Conservation (phyloP, 1,284 basidiomycete species). For the Hypsizygus ulmarius region DNA sequence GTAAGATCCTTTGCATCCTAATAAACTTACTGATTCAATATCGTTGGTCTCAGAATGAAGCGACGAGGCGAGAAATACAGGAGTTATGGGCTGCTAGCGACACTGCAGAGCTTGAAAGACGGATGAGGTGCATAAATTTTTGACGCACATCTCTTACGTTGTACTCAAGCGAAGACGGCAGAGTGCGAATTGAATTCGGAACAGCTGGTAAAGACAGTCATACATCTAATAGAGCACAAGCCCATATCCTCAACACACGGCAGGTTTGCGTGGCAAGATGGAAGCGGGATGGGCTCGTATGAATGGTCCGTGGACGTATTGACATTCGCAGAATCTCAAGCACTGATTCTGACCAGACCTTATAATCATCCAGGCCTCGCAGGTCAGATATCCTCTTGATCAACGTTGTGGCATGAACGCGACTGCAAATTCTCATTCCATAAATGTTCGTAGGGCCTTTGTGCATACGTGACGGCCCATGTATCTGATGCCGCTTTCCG, state of each 20-base stretch:
- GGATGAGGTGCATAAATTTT: constrained; percentile 48
- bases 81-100: constrained; percentile 44
- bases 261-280: constrained; percentile 79
- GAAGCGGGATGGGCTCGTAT: constrained; percentile 83
- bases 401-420: constrained; percentile 4
- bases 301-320: constrained; percentile 49
- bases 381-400: constrained; percentile 41
- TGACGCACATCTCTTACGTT: background rate
- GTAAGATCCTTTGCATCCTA: constrained; percentile 29
- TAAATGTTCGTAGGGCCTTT: constrained; percentile 56
- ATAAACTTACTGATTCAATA: background rate
- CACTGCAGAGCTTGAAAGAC: constrained; percentile 48
- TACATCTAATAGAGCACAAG: background rate
- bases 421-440: background rate
- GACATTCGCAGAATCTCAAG: background rate
- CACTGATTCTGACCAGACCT: constrained; percentile 45
- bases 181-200: constrained; percentile 77
- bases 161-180: constrained; percentile 25
- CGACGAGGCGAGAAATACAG: constrained; percentile 55
- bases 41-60: constrained; percentile 45
- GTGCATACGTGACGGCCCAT: constrained; percentile 60
- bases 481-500: constrained; percentile 50
- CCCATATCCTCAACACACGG: constrained; percentile 3
- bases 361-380: constrained; percentile 78
- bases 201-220: constrained; percentile 62